A percentile compares a stretch with the other conserved stretches of the same genome.
Evolutionary conservation across 768 basidiomycete genomes (phyloP).

Genomic region (Cubamyces sp.): DNA sequence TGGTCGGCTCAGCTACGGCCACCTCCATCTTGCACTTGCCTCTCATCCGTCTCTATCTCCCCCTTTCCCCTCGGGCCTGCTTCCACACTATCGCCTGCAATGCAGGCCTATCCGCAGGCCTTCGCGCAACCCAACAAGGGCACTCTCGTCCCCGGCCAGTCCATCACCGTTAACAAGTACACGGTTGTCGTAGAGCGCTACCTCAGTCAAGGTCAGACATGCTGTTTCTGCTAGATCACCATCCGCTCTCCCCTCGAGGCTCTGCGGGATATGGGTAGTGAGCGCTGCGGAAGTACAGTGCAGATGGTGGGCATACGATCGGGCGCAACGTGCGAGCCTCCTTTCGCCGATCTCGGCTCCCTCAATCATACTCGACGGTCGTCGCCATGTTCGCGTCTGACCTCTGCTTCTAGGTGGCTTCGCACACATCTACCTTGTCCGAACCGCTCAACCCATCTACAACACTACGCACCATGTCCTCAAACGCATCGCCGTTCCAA

Average conservation of each 20-base stretch:
- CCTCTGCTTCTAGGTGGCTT: constrained; percentile 75
- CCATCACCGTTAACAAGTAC: constrained; percentile 88
- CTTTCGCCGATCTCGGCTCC: not conserved
- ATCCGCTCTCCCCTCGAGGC: constrained; percentile 11
- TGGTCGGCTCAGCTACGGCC: constrained; percentile 21
- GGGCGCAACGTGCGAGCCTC: not conserved
- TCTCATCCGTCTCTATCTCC: constrained; percentile 3
- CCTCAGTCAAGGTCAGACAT: constrained; percentile 82
- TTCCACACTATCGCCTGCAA: constrained; percentile 31
- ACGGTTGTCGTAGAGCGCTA: constrained; percentile 92
- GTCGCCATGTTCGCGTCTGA: constrained; percentile 22
- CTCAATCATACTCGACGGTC: not conserved
- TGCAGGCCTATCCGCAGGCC: constrained; percentile 53
- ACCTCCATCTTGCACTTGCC: constrained; percentile 5
- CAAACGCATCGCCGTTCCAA: constrained; percentile 92
- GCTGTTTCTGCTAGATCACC: constrained; percentile 17
- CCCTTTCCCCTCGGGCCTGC: constrained; percentile 5
- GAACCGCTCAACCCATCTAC: constrained; percentile 83
- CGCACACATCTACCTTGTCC: constrained; percentile 96
- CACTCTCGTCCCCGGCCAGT: constrained; percentile 79
- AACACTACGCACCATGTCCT: constrained; percentile 95
- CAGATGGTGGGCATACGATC: not conserved
- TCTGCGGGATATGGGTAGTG: not conserved
- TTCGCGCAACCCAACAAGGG: constrained; percentile 56
- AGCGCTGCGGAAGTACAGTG: not conserved